Conservation (phyloP, 345 rosid species). For the Kernera saxatilis region DNA sequence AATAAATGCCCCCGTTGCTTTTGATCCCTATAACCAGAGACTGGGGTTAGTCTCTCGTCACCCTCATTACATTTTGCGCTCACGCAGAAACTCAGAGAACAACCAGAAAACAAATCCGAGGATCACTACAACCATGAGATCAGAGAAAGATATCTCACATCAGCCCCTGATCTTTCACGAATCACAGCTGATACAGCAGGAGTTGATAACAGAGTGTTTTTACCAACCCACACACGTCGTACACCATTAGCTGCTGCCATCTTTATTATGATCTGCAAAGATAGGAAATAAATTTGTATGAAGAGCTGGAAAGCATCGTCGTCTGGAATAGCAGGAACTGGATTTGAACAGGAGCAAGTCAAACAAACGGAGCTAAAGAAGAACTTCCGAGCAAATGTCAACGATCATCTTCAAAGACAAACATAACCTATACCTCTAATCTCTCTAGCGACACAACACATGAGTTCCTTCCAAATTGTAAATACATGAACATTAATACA, state of each 20-base stretch:
- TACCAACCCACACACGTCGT: conserved; percentile 91
- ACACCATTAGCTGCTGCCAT: conserved; percentile 98
- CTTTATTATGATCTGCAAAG: conserved; percentile 71
- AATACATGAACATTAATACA: background rate
- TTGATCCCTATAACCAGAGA: conserved; percentile 68
- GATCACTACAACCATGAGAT: background rate
- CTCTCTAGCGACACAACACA: background rate
- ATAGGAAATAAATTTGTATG: background rate
- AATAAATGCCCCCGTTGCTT: conserved; percentile 89
- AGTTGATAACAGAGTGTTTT: conserved; percentile 91
- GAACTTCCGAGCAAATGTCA: background rate
- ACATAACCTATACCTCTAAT: background rate
- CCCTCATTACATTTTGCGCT: background rate
- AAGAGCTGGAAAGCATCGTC: background rate
- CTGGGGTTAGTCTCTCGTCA: conserved; percentile 15
- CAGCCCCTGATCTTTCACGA: conserved; percentile 84
- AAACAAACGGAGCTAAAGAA: background rate
- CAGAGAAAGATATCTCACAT: conserved; percentile 51
- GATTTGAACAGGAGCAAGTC: background rate
- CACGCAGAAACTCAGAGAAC: background rate
- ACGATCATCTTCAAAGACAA: background rate
- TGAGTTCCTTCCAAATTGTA: background rate
- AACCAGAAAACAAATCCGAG: background rate
- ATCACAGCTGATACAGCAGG: conserved; percentile 99
- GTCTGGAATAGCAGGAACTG: background rate